Conservation (phyloP, 225 moss, liverwort and hornwort species). For the Anthoceros angustus region DNA sequence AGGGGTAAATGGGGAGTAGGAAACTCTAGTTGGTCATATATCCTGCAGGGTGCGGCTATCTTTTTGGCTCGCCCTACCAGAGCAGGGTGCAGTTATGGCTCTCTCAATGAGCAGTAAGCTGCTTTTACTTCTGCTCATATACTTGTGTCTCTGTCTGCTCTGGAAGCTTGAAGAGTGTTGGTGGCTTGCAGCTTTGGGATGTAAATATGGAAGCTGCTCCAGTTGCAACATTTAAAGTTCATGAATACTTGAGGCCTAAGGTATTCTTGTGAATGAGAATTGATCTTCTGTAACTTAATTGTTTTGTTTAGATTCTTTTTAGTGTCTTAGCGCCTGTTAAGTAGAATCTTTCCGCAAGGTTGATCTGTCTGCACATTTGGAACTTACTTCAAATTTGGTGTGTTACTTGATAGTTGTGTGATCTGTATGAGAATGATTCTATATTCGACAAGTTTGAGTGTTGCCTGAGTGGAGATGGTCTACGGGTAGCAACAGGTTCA, state of each 20-base stretch:
- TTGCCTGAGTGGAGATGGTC: slow-evolving; percentile 94
- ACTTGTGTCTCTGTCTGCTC: not conserved
- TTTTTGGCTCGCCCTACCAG: too few species aligned
- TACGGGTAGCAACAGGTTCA: slow-evolving; percentile 95
- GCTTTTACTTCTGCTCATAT: not conserved
- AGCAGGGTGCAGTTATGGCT: too few species aligned
- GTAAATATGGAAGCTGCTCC: slow-evolving; percentile 98
- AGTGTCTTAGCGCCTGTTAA: not conserved
- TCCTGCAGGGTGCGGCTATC: too few species aligned
- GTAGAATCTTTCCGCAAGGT: not conserved
- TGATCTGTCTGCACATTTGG: not conserved
- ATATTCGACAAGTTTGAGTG: slow-evolving; percentile 99
- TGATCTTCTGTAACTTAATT: too few species aligned
- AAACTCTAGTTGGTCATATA: too few species aligned
- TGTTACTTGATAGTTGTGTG: slow-evolving; percentile 54
- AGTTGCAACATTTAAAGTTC: slow-evolving; percentile 81
- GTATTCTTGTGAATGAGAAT: slow-evolving; percentile 14
- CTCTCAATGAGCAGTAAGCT: too few species aligned
- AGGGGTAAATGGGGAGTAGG: not conserved
- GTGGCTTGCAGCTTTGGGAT: slow-evolving; percentile 65
- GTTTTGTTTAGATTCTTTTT: not conserved
- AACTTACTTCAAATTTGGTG: not conserved
- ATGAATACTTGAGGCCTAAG: slow-evolving; percentile 96
- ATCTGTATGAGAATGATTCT: slow-evolving; percentile 95
- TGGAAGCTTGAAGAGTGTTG: not conserved